Evolutionary conservation across 2,329 filamentous ascomycete species (phyloP).

Genomic region (Calonectria henricotiae): DNA sequence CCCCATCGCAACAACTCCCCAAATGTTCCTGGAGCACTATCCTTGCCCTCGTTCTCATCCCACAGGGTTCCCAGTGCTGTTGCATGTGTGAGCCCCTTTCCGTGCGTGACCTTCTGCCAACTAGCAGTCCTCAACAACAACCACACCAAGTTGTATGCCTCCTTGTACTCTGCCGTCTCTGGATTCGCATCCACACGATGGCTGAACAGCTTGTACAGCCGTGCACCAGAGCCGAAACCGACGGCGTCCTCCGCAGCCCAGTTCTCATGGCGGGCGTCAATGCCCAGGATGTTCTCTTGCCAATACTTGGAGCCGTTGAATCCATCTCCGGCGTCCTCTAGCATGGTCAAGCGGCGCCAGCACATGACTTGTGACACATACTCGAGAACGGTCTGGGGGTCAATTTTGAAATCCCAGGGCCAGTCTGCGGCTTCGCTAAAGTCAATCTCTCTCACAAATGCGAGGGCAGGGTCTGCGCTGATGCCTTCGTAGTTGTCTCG

Average conservation of each 20-base stretch:
- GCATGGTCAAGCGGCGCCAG: constrained; percentile 54
- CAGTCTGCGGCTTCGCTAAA: constrained; percentile 52
- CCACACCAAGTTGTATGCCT: constrained; percentile 38
- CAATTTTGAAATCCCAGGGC: constrained; percentile 54
- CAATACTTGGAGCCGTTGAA: constrained; percentile 50
- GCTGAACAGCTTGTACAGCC: constrained; percentile 25
- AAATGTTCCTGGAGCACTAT: constrained; percentile 36
- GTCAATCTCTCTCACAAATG: constrained; percentile 51
- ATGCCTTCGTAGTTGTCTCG: constrained; percentile 51
- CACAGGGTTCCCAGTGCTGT: constrained; percentile 32
- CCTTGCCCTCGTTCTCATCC: constrained; percentile 40
- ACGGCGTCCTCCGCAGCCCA: constrained; percentile 33
- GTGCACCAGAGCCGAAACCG: constrained; percentile 30
- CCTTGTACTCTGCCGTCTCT: constrained; percentile 35
- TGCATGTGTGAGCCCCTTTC: constrained; percentile 31
- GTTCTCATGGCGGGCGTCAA: constrained; percentile 29
- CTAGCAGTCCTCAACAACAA: constrained; percentile 33
- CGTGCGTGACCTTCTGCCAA: constrained; percentile 41
- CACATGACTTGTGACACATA: constrained; percentile 61
- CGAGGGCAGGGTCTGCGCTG: constrained; percentile 48
- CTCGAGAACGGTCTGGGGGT: constrained; percentile 55
- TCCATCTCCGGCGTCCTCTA: constrained; percentile 49
- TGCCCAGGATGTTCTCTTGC: constrained; percentile 36
- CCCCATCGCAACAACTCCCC: constrained; percentile 37
- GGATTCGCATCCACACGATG: constrained; percentile 25